A percentile compares a stretch with the other conserved stretches of the same genome.
phyloP scores from a whole-genome alignment of 305 asterid species.

The Rubia balearica region DNA sequence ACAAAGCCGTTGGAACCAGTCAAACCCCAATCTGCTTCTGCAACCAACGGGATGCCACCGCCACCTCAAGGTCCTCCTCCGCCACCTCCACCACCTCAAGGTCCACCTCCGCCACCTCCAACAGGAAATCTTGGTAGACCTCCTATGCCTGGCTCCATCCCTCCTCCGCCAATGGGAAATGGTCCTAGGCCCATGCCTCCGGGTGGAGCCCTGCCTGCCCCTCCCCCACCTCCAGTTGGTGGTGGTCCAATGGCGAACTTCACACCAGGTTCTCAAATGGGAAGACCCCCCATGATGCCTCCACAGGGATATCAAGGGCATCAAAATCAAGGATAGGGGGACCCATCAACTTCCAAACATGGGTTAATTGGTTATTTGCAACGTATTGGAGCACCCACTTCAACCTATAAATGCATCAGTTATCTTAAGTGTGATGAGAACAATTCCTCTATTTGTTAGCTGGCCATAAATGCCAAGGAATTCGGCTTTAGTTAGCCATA shows the following conservation, averaged over 20 bases:
- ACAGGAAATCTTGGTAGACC: conserved; percentile 47
- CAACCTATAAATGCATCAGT: too few species aligned
- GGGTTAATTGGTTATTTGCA: conserved; percentile 38
- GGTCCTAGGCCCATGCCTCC: conserved; percentile 98
- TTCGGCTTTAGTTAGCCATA: neutral
- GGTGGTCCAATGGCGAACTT: conserved; percentile 74
- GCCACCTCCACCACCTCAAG: conserved; percentile 77
- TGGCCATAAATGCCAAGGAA: neutral
- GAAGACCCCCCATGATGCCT: conserved; percentile 71
- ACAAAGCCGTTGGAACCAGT: conserved; percentile 71
- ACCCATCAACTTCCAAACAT: conserved; percentile 53
- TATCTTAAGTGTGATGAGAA: neutral
- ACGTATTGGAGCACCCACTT: neutral
- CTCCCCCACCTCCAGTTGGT: conserved; percentile 79
- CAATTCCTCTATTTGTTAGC: neutral
- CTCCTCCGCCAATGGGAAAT: conserved; percentile 51
- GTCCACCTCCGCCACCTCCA: conserved; percentile 46
- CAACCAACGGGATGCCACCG: conserved; percentile 65
- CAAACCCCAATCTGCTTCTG: conserved; percentile 55
- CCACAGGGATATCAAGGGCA: conserved; percentile 77
- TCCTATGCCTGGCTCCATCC: conserved; percentile 38
- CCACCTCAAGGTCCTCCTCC: conserved; percentile 69
- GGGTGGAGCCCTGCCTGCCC: conserved; percentile 85
- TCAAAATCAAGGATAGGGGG: conserved; percentile 56
- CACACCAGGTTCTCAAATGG: conserved; percentile 76